Conservation (phyloP, 2,329 filamentous ascomycete species). For the Pestalotiopsis sp. region DNA sequence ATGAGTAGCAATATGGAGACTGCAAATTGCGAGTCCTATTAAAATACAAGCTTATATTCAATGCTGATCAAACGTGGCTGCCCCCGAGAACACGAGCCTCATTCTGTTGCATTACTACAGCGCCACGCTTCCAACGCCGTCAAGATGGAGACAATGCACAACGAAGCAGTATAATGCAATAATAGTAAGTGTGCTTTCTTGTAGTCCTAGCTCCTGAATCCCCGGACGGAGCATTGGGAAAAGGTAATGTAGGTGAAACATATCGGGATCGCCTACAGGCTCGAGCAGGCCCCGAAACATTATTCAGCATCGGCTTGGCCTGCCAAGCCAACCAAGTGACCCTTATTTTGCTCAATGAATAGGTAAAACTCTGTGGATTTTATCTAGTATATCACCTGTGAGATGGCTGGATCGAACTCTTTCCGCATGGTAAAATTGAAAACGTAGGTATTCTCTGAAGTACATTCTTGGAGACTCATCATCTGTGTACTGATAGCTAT, state of each 20-base stretch:
- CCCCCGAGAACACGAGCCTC: neutral
- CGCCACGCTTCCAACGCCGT: neutral
- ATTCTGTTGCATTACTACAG: neutral
- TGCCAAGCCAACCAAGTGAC: neutral
- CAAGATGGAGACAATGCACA: neutral
- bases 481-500: no score
- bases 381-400: neutral
- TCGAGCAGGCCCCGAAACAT: neutral
- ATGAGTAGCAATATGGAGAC: neutral
- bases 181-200: neutral
- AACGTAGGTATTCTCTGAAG: no score
- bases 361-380: neutral
- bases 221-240: neutral
- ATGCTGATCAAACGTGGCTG: neutral
- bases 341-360: neutral
- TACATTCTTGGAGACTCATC: no score
- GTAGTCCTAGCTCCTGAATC: neutral
- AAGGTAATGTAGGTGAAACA: neutral
- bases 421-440: neutral
- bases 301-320: neutral
- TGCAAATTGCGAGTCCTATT: neutral
- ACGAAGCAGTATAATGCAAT: neutral
- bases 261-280: neutral
- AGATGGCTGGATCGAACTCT: neutral
- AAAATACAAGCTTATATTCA: slow-evolving; percentile 5